phyloP scores from a whole-genome alignment of 768 basidiomycete genomes.

The Lyophyllum semitale region DNA sequence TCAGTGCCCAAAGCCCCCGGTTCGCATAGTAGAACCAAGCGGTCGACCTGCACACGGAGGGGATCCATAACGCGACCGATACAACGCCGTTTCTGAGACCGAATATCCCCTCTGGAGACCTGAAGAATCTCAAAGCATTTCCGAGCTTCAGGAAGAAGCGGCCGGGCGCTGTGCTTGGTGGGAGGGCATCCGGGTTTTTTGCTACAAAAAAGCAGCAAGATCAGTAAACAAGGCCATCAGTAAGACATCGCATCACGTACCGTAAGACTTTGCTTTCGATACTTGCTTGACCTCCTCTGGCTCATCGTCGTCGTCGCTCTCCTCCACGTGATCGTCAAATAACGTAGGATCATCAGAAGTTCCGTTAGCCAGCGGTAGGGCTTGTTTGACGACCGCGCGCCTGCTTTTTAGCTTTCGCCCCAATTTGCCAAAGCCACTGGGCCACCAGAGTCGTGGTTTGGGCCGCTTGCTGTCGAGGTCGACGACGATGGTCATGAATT shows the following conservation, averaged over 20 bases:
- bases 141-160: constrained; percentile 32
- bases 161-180: constrained; percentile 37
- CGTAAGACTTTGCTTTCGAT: constrained; percentile 6
- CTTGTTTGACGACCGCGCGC: constrained; percentile 23
- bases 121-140: constrained; percentile 37
- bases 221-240: background rate
- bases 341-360: constrained; percentile 35
- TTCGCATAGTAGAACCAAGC: constrained; percentile 47
- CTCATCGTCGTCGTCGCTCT: constrained; percentile 19
- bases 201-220: constrained; percentile 12
- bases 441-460: constrained; percentile 42
- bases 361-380: constrained; percentile 36
- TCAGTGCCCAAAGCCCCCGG: constrained; percentile 46
- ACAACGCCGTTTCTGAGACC: constrained; percentile 39
- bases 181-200: constrained; percentile 44
- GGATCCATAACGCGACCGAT: constrained; percentile 44
- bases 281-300: constrained; percentile 19
- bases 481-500: constrained; percentile 31
- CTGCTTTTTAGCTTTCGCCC: constrained; percentile 34
- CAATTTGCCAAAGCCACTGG: constrained; percentile 41
- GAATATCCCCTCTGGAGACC: constrained; percentile 43
- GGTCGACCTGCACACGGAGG: constrained; percentile 34
- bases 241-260: constrained; percentile 7
- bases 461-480: constrained; percentile 37
- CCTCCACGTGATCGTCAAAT: constrained; percentile 21